Evolutionary conservation across 1,284 basidiomycete species (phyloP), one percentile per base, ranked within the genome.

Genomic region (Sphagnurus paluster): DNA sequence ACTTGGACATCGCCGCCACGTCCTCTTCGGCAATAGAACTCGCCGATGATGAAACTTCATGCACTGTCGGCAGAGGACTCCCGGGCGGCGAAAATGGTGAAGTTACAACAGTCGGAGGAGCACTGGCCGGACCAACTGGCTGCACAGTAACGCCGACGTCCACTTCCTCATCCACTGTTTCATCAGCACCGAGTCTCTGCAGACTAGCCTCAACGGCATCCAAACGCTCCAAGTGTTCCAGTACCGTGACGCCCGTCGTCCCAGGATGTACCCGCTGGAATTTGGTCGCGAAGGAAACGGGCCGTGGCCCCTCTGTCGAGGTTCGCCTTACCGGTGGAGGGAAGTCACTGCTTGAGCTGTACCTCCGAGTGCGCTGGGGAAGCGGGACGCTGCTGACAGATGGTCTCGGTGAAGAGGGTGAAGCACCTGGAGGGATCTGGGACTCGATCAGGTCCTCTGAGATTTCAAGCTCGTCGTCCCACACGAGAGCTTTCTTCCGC

Each of bases 391-490:
- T 82, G 49, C 64, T 79, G 50, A 82, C 75, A 11, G 85, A 87
- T 17, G 76, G 68, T 39, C 72, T 74, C 6, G 82, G 79, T 6
- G 83, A 83, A 10, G 73, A 59, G 16, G 69, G 64, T 29, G 63
- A 59, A n/a, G 69, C 71, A 45, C 57, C 67, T 44, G 54, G 60
- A 8, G 62, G 56, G 11, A 64, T 53, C 32, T 74, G 73, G 33
- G 29, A 34, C 39, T 50, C 48, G 4, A 72, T 57, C 16, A 69
- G 63, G 48, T 87, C 84, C 54, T 86, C 84, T 25, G 77, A 66
- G n/a, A 90, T 66, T 62, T 90, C 86, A n/a, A 87, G 67, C 54
- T 89, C 85, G 49, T 93, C 91, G 56, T 90, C 86, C 85, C 87
- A 90, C 10, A 94, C 87, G 20, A 90, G 74, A 9, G 84, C 80